These are phyloP conservation scores for Gossypium lobatum DNA, from an alignment of 441 rosid species.

Conservation along the genomic window DNA sequence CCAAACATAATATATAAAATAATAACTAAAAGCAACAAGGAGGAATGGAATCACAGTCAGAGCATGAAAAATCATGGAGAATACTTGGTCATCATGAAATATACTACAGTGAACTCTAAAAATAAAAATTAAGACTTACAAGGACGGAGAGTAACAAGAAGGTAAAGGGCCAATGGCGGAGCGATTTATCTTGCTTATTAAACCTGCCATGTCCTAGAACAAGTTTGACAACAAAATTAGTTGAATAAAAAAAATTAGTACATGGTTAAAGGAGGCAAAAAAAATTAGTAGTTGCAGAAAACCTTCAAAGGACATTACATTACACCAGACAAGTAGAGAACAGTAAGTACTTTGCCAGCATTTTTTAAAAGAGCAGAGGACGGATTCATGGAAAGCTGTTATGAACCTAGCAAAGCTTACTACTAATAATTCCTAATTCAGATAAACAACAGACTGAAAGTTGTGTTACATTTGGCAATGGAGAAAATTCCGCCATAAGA, in stretches of 20 bases:
- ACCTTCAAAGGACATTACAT: background rate
- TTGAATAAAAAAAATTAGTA: background rate
- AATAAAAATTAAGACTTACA: conserved; percentile 46
- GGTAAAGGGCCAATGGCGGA: conserved; percentile 95
- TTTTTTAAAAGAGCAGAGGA: background rate
- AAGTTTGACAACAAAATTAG: conserved; percentile 17
- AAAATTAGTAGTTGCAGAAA: background rate
- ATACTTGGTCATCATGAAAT: conserved; percentile 2
- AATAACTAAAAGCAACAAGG: background rate
- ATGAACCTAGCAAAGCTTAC: background rate
- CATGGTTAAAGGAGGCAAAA: background rate
- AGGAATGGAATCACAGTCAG: background rate
- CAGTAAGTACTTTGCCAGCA: background rate
- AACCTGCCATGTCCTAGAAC: conserved; percentile 92
- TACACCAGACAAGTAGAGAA: background rate
- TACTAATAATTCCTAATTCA: background rate
- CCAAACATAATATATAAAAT: background rate
- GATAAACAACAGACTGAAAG: background rate
- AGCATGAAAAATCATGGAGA: conserved; percentile 3
- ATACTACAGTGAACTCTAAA: conserved; percentile 15
- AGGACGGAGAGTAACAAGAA: conserved; percentile 80
- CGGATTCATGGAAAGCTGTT: background rate
- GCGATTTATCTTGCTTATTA: conserved; percentile 93
- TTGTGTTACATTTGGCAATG: background rate
- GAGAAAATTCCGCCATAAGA: background rate